These are phyloP conservation scores for Passiflora organensis DNA, from an alignment of 345 rosid genomes.

Conservation along the genomic window DNA sequence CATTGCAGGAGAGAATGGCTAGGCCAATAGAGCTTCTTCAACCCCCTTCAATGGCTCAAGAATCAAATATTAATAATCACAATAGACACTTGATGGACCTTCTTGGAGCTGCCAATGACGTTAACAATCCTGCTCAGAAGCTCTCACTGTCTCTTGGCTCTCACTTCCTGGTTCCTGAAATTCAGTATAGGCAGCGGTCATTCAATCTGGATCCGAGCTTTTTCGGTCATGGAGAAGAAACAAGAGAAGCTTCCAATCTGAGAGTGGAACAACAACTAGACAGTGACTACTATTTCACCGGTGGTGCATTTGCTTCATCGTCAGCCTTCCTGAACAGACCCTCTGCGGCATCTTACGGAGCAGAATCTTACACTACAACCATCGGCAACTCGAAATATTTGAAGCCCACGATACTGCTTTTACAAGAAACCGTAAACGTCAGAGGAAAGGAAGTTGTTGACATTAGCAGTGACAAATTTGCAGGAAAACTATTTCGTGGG, in stretches of 20 bases:
- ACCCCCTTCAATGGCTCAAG: slow-evolving; percentile 18
- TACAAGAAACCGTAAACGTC: slow-evolving; percentile 55
- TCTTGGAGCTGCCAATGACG: slow-evolving; percentile 48
- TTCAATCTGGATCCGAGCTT: slow-evolving; percentile 26
- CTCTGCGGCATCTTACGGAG: slow-evolving; percentile 22
- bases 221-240: slow-evolving; percentile 27
- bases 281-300: slow-evolving; percentile 19
- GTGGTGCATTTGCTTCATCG: slow-evolving; percentile 23
- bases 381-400: slow-evolving; percentile 48
- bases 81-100: slow-evolving; percentile 53
- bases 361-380: slow-evolving; percentile 24
- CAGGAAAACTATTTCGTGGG: slow-evolving; percentile 37
- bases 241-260: slow-evolving; percentile 18
- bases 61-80: slow-evolving; percentile 42
- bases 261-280: slow-evolving; percentile 26
- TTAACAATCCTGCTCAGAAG: slow-evolving; percentile 32
- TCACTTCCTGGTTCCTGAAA: slow-evolving; percentile 32
- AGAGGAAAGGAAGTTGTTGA: slow-evolving; percentile 45
- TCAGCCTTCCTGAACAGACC: slow-evolving; percentile 28
- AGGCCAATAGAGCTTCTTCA: slow-evolving; percentile 42
- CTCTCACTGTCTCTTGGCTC: slow-evolving; percentile 56
- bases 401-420: slow-evolving; percentile 51
- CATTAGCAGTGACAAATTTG: slow-evolving; percentile 34
- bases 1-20: slow-evolving; percentile 44
- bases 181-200: slow-evolving; percentile 31